Evolutionary conservation across 179 eudicot genomes (phyloP).

Genomic region (Amaranthus tricolor): DNA sequence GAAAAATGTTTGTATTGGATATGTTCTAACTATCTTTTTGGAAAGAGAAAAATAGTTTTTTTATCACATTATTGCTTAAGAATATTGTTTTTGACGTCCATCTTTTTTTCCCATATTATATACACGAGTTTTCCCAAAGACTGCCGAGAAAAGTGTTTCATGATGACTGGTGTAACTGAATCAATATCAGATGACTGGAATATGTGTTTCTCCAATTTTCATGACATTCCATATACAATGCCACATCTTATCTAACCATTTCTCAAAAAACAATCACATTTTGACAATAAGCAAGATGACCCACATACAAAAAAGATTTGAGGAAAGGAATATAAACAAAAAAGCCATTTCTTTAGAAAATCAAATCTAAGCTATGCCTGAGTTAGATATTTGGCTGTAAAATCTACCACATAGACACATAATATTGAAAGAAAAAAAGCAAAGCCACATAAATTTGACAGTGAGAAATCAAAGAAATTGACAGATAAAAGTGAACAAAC

Average conservation of each 20-base stretch:
- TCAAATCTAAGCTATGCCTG: not conserved
- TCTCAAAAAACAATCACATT: not conserved
- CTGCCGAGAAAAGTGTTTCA: no score
- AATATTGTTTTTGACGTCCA: no score
- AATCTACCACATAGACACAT: not conserved
- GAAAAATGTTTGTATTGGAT: no score
- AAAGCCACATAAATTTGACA: not conserved
- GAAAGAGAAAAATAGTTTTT: no score
- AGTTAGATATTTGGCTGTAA: not conserved
- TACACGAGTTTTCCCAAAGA: no score
- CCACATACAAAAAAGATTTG: not conserved
- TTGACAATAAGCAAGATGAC: not conserved
- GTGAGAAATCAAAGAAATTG: conserved; percentile 1
- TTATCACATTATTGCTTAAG: no score
- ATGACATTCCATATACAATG: not conserved
- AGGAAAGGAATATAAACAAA: not conserved
- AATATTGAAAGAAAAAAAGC: not conserved
- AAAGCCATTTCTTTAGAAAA: not conserved
- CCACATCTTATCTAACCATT: not conserved
- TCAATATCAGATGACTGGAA: no score
- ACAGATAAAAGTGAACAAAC: conserved; percentile 43
- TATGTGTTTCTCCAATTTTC: not conserved
- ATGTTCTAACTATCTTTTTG: no score
- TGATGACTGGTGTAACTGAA: no score
- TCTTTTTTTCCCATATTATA: no score